These are phyloP conservation scores for Calonectria pteridis DNA, from an alignment of 2,329 filamentous ascomycete genomes.

Conservation along the genomic window DNA sequence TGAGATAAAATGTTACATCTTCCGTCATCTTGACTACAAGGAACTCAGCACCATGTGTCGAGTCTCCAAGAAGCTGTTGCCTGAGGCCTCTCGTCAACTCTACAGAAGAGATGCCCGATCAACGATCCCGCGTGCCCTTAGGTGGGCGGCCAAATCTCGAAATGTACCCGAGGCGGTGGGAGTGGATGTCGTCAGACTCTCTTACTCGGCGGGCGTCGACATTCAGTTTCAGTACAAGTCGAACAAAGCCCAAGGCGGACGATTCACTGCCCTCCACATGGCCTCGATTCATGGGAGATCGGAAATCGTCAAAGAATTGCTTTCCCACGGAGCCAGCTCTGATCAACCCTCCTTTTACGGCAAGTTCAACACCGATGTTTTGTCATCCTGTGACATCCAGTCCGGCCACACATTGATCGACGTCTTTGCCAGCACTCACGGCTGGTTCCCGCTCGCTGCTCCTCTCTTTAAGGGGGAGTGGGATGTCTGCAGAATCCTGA, in stretches of 20 bases:
- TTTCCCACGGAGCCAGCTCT: not conserved
- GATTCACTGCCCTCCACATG: not conserved
- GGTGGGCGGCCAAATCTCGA: not conserved
- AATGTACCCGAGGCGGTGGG: too few species aligned
- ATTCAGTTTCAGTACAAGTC: not conserved
- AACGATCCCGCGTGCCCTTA: not conserved
- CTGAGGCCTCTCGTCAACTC: not conserved
- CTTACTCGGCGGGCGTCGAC: not conserved
- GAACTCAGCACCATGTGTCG: not conserved
- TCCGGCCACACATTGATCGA: not conserved
- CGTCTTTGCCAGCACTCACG: not conserved
- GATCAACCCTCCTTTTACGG: not conserved
- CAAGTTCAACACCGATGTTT: not conserved
- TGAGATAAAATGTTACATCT: not conserved
- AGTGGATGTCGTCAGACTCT: not conserved
- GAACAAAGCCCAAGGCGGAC: too few species aligned
- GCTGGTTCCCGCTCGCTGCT: not conserved
- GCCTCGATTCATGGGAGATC: not conserved
- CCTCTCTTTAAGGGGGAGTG: not conserved
- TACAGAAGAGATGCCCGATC: not conserved
- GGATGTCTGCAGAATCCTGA: not conserved
- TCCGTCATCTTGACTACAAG: not conserved
- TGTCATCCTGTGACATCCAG: not conserved
- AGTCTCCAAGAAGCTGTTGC: not conserved
- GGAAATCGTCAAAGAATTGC: not conserved